Base-by-base conservation (phyloP, 805 yeast genomes). In the Candida michaelii region DNA sequence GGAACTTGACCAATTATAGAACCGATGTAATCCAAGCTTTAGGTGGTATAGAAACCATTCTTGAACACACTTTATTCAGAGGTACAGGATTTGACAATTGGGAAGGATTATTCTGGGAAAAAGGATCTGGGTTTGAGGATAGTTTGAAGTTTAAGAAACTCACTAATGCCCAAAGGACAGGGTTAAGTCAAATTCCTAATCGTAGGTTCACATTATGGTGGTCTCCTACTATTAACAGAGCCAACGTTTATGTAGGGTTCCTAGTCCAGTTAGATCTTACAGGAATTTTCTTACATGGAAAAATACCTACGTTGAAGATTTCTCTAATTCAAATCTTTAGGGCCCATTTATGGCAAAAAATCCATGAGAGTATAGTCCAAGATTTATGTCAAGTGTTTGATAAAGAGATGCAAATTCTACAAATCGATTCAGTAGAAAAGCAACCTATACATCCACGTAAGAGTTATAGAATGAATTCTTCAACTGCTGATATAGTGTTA, bases 61-160 rank as follows among this genome's bases (percentile, higher is more conserved):
- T 93, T 46, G 98, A 91, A 56, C 99, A 93, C 55, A 89, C 98
- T 0, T 65, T 93, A 35, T 93, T 93, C 71, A 89, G 86, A 59
- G 99, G 95, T 10, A 93, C 99, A 1, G 99, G 99, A 0, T 93
- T 93, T 58, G 95, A 86, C 52, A 86, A 95, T 7, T 93, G 99
- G 99, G 99, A 93, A 67, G 98, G 99, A 4, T 69, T 93, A 18
- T 93, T 93, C 63, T 93, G 99, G 99, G 99, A 93, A 58, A 90
- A 90, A 59, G 95, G 95, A 0, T 83, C 96, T 19, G 99, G 99
- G 0, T 93, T 90, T 60, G 99, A 93, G 62, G 99, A 93, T 55
- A 85, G 96, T 0, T 77, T 93, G 77, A 91, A 90, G 60, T 87
- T 89, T 65, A 89, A 90, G 62, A 93, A 91, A 59, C 75, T 93